phyloP scores from a whole-genome alignment of 805 yeast species.

The Komagataella phaffii region DNA sequence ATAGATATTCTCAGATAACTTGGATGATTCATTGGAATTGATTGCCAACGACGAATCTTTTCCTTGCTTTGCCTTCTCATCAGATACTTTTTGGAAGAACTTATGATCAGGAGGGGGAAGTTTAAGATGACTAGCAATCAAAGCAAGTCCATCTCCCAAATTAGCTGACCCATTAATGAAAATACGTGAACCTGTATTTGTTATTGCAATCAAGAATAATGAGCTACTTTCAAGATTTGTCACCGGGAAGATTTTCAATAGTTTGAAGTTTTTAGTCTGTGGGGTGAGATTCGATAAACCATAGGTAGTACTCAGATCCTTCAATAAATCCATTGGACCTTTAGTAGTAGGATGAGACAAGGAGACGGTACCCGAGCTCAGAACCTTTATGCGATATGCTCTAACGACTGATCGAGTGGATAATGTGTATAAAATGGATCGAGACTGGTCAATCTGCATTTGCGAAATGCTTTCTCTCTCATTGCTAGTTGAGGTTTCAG shows the following conservation, averaged over 20 bases:
- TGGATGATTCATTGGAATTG: neutral
- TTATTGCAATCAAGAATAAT: conserved; percentile 63
- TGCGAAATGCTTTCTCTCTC: conserved; percentile 42
- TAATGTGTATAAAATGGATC: conserved; percentile 68
- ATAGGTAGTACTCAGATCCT: conserved; percentile 28
- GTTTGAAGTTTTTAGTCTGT: conserved; percentile 40
- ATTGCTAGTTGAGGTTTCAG: conserved; percentile 2
- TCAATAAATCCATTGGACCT: conserved; percentile 31
- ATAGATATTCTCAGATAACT: neutral
- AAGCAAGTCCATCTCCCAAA: conserved; percentile 15
- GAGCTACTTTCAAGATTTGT: conserved; percentile 52
- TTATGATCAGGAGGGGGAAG: conserved; percentile 28
- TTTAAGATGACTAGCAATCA: conserved; percentile 24
- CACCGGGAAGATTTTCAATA: conserved; percentile 52
- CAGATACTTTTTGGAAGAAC: conserved; percentile 15
- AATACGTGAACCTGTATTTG: conserved; percentile 74
- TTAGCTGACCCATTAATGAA: conserved; percentile 37
- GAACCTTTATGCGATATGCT: conserved; percentile 47
- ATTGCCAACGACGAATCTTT: conserved; percentile 4
- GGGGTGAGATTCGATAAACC: conserved; percentile 27
- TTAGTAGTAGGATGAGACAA: conserved; percentile 19
- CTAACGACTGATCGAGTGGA: conserved; percentile 74
- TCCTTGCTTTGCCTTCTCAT: conserved; percentile 23
- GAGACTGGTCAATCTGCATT: conserved; percentile 60
- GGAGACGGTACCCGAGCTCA: conserved; percentile 19